Evolutionary conservation across 192 early-diverging fungal species (phyloP).

Genomic region (Kickxella alabastrina): DNA sequence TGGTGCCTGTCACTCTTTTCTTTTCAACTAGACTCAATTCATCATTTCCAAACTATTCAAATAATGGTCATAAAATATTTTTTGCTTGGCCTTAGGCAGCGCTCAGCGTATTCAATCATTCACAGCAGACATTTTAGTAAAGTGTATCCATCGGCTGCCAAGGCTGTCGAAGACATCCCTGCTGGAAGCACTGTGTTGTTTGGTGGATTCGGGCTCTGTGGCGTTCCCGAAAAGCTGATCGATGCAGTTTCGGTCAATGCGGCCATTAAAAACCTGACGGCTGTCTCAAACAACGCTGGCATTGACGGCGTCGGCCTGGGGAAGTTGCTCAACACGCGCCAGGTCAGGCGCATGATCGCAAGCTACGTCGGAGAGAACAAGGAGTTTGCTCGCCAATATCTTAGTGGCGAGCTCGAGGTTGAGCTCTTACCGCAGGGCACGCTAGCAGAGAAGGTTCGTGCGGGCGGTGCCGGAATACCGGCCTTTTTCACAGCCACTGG

Average conservation of each 20-base stretch:
- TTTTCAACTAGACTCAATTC: no score
- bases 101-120: no score
- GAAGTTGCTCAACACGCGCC: conserved; percentile 57
- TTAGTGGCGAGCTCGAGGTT: conserved; percentile 68
- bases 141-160: conserved; percentile 55
- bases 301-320: conserved; percentile 66
- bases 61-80: no score
- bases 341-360: conserved; percentile 69
- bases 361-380: conserved; percentile 74
- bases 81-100: no score
- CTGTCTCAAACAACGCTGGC: conserved; percentile 56
- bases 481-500: conserved; percentile 66
- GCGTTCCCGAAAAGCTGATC: conserved; percentile 71
- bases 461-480: conserved; percentile 71
- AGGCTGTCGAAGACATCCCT: conserved; percentile 61
- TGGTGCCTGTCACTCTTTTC: no score
- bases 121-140: no score
- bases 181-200: conserved; percentile 62
- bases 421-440: conserved; percentile 72
- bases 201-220: conserved; percentile 71
- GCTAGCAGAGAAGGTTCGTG: conserved; percentile 66
- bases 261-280: conserved; percentile 35
- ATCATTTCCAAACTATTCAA: no score
- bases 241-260: conserved; percentile 19
- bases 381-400: conserved; percentile 71